Evolutionary conservation across 2,329 filamentous ascomycete species (phyloP), one percentile per base, ranked within the genome.

Genomic region (Orbilia oligospora): DNA sequence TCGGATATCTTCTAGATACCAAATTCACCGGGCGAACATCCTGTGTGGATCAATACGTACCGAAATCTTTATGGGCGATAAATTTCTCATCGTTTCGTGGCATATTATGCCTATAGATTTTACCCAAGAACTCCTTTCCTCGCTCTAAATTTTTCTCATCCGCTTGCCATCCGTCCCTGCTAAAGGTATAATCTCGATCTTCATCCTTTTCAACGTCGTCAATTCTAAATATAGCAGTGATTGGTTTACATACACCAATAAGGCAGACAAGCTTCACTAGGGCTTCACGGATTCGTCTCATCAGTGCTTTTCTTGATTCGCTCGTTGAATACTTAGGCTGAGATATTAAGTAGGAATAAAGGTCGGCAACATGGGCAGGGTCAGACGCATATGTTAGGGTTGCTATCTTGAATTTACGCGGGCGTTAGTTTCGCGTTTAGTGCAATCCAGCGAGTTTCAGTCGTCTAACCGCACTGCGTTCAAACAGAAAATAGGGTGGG

Each of bases 181-280:
- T 88, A 71, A 84, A 85, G 3, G 84, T 86, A 69, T 85, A 88
- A 80, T 91, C 90, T 66, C 86, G 87, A 80, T 91, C 90, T 81
- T 90, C 89, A 0, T 85, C 85, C 33, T 82, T 83, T 80, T 90
- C 88, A 6, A 88, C 82, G 16, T 85, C 84, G 71, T 84, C 85
- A 65, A 90, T 89, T 18, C 86, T 85, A 5, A 90, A 84, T 49
- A 90, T 87, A 0, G 88, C 87, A 81, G 90, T 89, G 4, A 91
- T 83, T 5, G 89, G 89, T 81, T 90, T 91, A 83, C 36, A 38
- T 38, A 38, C 36, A 38, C 36, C 36, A 10, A 38, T 38, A 88
- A 91, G 84, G 12, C 85, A 84, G 9, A 89, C 85, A n/a, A 86
- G 84, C 83, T 91, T 91, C 73, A 91, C 83, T 12, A 91, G 84